A percentile compares a stretch with the other conserved stretches of the same genome.
Evolutionary conservation across 208 protist species (phyloP).

Genomic region (Leptomonas pyrrhocoris): DNA sequence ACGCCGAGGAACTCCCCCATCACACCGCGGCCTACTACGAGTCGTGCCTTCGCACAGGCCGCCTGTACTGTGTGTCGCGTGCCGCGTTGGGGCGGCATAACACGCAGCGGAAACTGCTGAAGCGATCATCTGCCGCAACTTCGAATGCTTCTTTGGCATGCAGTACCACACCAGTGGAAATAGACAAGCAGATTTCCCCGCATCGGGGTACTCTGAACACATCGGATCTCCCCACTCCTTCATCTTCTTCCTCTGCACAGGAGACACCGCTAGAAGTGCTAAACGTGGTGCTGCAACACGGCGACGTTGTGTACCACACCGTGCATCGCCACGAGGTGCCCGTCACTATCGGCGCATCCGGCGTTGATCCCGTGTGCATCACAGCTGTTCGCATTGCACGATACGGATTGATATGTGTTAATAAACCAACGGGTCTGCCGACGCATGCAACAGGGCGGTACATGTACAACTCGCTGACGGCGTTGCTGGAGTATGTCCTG

Average conservation of each 20-base stretch:
- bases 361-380: slow-evolving; percentile 56
- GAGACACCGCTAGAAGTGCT: background rate
- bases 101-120: slow-evolving; percentile 45
- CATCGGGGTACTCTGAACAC: too few relatives aligned
- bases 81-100: slow-evolving; percentile 29
- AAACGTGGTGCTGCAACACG: slow-evolving; percentile 52
- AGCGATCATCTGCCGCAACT: slow-evolving; percentile 26
- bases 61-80: slow-evolving; percentile 54
- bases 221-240: background rate
- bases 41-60: slow-evolving; percentile 71
- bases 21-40: slow-evolving; percentile 86
- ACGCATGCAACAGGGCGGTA: slow-evolving; percentile 92
- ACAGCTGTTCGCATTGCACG: slow-evolving; percentile 54
- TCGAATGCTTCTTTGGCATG: background rate
- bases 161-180: background rate
- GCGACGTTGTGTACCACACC: slow-evolving; percentile 88
- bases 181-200: background rate
- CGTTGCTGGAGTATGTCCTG: slow-evolving; percentile 90
- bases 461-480: slow-evolving; percentile 90
- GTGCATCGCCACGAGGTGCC: slow-evolving; percentile 96
- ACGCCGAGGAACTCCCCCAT: slow-evolving; percentile 86
- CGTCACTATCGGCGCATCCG: slow-evolving; percentile 65
- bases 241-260: background rate
- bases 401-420: slow-evolving; percentile 67
- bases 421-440: slow-evolving; percentile 81